Conservation (phyloP, 352 stramenopile genomes). For the Pythium sp. region DNA sequence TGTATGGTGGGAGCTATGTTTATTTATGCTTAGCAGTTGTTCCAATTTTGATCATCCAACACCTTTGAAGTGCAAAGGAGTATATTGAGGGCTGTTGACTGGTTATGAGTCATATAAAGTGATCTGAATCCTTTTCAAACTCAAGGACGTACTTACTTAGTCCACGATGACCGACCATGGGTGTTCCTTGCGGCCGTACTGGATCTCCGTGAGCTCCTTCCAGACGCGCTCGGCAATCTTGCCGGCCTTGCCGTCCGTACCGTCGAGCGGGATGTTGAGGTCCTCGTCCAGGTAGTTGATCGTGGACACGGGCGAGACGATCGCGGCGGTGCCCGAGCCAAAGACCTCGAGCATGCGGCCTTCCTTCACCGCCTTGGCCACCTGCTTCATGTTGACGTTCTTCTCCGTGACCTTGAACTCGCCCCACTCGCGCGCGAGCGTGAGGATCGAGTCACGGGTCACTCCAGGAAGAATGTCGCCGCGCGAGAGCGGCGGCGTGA, state of each 20-base stretch:
- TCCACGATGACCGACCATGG: slow-evolving; percentile 41
- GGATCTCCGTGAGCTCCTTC: slow-evolving; percentile 90
- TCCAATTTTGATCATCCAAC: no score
- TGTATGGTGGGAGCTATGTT: no score
- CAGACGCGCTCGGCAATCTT: slow-evolving; percentile 87
- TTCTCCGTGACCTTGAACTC: slow-evolving; percentile 94
- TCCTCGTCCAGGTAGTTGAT: slow-evolving; percentile 95
- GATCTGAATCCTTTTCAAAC: not conserved
- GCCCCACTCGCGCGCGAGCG: slow-evolving; percentile 88
- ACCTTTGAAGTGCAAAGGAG: no score
- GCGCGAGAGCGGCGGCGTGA: slow-evolving; percentile 92
- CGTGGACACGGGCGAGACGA: slow-evolving; percentile 92
- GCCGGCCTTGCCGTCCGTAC: slow-evolving; percentile 78
- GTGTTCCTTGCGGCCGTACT: slow-evolving; percentile 41
- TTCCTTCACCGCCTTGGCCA: slow-evolving; percentile 90
- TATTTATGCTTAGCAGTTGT: no score
- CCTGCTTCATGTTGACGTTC: slow-evolving; percentile 93
- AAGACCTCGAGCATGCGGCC: slow-evolving; percentile 94
- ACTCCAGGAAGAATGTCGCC: slow-evolving; percentile 98
- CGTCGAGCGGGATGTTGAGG: slow-evolving; percentile 89
- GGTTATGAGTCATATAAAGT: no score
- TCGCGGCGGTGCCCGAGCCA: slow-evolving; percentile 93
- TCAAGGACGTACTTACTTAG: slow-evolving; percentile 12
- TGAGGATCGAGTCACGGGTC: slow-evolving; percentile 94
- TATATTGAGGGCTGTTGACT: no score